phyloP scores from a whole-genome alignment of 2,329 filamentous ascomycete species.

The Trematosphaeria pertusa region DNA sequence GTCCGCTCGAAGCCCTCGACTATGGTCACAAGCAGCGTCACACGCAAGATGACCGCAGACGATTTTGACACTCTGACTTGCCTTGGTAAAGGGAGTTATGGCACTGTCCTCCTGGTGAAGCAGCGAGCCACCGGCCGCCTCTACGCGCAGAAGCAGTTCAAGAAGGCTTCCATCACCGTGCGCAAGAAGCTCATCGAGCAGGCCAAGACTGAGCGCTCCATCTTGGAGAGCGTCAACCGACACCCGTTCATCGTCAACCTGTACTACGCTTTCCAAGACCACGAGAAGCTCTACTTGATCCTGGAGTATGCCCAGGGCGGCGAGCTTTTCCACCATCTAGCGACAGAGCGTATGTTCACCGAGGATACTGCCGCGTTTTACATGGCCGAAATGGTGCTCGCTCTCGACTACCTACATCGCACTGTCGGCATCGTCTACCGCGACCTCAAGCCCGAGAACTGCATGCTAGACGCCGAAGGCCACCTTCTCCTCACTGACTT shows the following conservation, averaged over 20 bases:
- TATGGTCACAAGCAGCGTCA: constrained; percentile 55
- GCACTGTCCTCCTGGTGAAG: constrained; percentile 92
- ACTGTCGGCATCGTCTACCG: constrained; percentile 94
- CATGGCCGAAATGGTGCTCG: constrained; percentile 97
- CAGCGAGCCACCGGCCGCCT: constrained; percentile 86
- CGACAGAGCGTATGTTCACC: constrained; percentile 92
- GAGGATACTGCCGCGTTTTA: constrained; percentile 93
- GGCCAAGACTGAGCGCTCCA: constrained; percentile 94
- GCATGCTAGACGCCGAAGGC: constrained; percentile 86
- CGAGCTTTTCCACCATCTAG: constrained; percentile 94
- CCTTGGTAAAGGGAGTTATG: constrained; percentile 94
- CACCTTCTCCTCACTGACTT: constrained; percentile 97
- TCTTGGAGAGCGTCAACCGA: constrained; percentile 93
- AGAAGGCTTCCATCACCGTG: constrained; percentile 92
- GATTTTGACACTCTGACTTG: constrained; percentile 93
- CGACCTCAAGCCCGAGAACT: constrained; percentile 97
- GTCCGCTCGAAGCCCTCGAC: constrained; percentile 48
- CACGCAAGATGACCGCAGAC: constrained; percentile 85
- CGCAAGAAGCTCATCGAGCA: constrained; percentile 97
- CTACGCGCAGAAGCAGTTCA: constrained; percentile 98
- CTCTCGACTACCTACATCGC: constrained; percentile 90
- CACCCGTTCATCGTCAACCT: constrained; percentile 98
- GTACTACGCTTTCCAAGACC: constrained; percentile 98
- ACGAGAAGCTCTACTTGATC: constrained; percentile 96
- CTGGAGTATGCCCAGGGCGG: constrained; percentile 97